Percentiles rank a stretch among this genome's conserved stretches.
phyloP scores from a whole-genome alignment of 1,284 basidiomycete species.

The Phylloporus gajari region DNA sequence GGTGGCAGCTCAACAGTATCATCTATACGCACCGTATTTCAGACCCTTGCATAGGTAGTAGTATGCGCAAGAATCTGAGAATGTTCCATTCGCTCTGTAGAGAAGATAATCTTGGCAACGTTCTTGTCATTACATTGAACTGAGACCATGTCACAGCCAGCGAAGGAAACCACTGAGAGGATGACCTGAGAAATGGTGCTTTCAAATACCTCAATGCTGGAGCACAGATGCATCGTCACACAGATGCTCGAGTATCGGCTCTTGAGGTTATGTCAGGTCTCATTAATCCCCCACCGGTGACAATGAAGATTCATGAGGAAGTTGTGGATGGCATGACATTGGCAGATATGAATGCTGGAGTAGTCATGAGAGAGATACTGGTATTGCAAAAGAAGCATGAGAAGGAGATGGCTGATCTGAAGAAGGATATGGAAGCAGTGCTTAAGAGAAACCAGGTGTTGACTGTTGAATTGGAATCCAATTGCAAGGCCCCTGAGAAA shows the following conservation, averaged over 20 bases:
- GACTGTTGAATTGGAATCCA: constrained; percentile 8
- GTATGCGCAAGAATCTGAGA: constrained; percentile 53
- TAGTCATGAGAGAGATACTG: constrained; percentile 1
- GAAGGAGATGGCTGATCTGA: not conserved
- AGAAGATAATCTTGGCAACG: constrained; percentile 38
- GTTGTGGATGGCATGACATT: constrained; percentile 2
- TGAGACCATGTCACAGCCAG: constrained; percentile 7
- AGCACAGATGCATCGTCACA: constrained; percentile 6
- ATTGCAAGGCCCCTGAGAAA: constrained; percentile 2
- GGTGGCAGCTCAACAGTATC: constrained; percentile 45
- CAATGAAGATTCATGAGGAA: constrained; percentile 15
- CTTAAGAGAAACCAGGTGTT: not conserved
- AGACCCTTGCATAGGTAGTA: constrained; percentile 56
- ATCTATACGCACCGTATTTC: constrained; percentile 41
- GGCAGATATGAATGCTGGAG: constrained; percentile 8
- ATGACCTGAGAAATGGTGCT: constrained; percentile 3
- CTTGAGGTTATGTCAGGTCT: constrained; percentile 13
- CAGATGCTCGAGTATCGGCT: constrained; percentile 1
- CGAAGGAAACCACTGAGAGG: constrained; percentile 10
- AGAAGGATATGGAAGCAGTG: constrained; percentile 10
- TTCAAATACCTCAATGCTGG: constrained; percentile 12
- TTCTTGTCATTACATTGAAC: constrained; percentile 14
- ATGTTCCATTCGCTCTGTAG: constrained; percentile 60
- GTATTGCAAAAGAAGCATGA: constrained; percentile 9
- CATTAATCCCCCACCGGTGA: constrained; percentile 5